Conservation (phyloP, 176 grass and related monocot species). For the Dendrocalamus sinicus region DNA sequence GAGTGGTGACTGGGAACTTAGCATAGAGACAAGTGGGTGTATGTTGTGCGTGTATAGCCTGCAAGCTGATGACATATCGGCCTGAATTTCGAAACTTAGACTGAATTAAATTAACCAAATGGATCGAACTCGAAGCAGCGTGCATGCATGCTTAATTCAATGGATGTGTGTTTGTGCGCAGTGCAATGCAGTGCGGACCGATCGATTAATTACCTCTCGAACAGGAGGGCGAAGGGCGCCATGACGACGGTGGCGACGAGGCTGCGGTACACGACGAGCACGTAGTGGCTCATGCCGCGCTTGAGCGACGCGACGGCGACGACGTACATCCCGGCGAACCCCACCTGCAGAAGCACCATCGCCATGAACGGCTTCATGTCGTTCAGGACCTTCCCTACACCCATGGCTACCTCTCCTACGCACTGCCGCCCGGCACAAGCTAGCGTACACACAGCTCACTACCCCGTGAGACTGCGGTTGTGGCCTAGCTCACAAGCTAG, state of each 20-base stretch:
- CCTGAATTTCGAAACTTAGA: too few species aligned
- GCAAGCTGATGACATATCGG: too few species aligned
- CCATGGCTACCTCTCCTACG: slow-evolving; percentile 31
- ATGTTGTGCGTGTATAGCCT: too few species aligned
- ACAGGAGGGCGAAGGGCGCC: slow-evolving; percentile 67
- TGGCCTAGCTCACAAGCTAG: neutral
- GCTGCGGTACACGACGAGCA: slow-evolving; percentile 94
- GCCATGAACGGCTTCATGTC: slow-evolving; percentile 74
- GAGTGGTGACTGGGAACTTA: too few species aligned
- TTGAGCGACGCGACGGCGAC: slow-evolving; percentile 88
- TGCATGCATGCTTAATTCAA: neutral
- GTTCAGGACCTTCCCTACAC: slow-evolving; percentile 53
- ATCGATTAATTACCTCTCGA: slow-evolving; percentile 62
- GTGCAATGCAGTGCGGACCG: neutral
- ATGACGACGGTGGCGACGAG: slow-evolving; percentile 59
- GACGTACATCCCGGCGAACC: slow-evolving; percentile 88
- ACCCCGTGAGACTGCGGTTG: neutral
- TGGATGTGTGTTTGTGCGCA: too few species aligned
- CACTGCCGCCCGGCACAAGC: neutral
- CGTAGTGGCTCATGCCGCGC: slow-evolving; percentile 94
- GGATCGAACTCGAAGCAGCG: neutral
- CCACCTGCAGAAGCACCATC: slow-evolving; percentile 84
- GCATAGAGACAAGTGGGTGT: too few species aligned
- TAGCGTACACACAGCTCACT: neutral
- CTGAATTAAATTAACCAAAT: too few species aligned